Evolutionary conservation across 805 yeast species (phyloP), one percentile per base, ranked within the genome.

Genomic region (Diddensiella caesifluorescens): DNA sequence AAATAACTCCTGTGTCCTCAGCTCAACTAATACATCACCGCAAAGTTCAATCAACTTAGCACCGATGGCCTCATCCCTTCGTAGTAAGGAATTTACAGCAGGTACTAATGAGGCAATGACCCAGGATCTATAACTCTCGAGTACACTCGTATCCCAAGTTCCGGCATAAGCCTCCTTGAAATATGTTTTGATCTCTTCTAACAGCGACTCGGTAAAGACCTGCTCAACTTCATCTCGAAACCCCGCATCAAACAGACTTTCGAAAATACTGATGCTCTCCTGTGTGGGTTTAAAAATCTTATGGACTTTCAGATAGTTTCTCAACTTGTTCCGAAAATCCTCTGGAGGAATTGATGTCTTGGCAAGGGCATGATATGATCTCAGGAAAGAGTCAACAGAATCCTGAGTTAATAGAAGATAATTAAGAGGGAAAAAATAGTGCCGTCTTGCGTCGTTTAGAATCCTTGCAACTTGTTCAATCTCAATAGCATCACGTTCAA

Each of bases 1-100:
- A 53, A 70, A 81, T 5, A 81, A 71, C 52, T 84, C 87, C 0
- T 54, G 47, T 1, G 71, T 74, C 44, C 92, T 63, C 30, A 80
- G 60, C n/a, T 67, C 47, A 3, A 52, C 57, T 1, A 60, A 42
- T 4, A 44, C 38, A 5, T 36, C 45, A 13, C 26, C 36, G 3
- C 44, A 51, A 13, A 46, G 9, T 9, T 42, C 46, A 4, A 43
- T 13, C 7, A 50, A 29, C 13, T 37, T 27, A 4, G n/a, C n/a
- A 16, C 25, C 25, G 16, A 32, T 22, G 16, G 29, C 44, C 13
- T 26, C 34, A 9, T 25, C 22, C 7, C 23, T 12, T 6, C 43
- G 51, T 7, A 54, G 16, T 20, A 54, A 22, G 13, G 27, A 22
- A 9, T 35, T 39, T 6, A 50, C 31, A 4, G 18, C 30, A 2